Conservation (phyloP, 176 grass and related monocot species). For the Sorghum bicolor region DNA sequence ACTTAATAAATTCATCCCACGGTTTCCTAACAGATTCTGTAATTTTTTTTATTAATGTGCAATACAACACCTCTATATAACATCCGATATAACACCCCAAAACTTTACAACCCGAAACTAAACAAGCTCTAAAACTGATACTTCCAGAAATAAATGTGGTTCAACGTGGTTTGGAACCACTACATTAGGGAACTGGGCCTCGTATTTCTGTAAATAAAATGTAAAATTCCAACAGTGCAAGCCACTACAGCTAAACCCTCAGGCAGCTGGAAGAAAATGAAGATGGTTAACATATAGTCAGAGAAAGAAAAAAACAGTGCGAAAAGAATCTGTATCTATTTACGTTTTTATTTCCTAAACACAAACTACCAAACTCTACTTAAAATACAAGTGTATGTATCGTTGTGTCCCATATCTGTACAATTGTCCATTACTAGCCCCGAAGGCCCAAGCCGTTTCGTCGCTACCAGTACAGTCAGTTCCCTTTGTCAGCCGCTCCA, state of each 20-base stretch:
- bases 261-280: constrained; percentile 6
- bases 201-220: constrained; percentile 16
- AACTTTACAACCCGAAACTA: no score
- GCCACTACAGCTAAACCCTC: constrained; percentile 37
- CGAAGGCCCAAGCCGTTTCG: constrained; percentile 25
- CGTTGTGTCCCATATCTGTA: constrained; percentile 62
- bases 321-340: constrained; percentile 60
- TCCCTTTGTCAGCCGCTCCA: constrained; percentile 26
- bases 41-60: no score
- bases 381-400: constrained; percentile 55
- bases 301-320: constrained; percentile 38
- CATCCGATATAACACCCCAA: no score
- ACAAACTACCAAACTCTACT: constrained; percentile 38
- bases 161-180: neutral
- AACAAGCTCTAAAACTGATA: no score
- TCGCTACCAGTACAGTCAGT: constrained; percentile 42
- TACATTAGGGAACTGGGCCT: neutral
- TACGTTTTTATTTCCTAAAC: constrained; percentile 75
- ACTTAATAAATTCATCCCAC: no score
- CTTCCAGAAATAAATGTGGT: neutral
- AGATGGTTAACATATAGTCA: constrained; percentile 39
- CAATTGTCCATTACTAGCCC: constrained; percentile 65
- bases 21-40: no score
- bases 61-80: no score
- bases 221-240: constrained; percentile 19